A percentile compares a stretch with the other conserved stretches of the same genome.
phyloP scores from a whole-genome alignment of 306 rosid genomes.

The Benincasa hispida region DNA sequence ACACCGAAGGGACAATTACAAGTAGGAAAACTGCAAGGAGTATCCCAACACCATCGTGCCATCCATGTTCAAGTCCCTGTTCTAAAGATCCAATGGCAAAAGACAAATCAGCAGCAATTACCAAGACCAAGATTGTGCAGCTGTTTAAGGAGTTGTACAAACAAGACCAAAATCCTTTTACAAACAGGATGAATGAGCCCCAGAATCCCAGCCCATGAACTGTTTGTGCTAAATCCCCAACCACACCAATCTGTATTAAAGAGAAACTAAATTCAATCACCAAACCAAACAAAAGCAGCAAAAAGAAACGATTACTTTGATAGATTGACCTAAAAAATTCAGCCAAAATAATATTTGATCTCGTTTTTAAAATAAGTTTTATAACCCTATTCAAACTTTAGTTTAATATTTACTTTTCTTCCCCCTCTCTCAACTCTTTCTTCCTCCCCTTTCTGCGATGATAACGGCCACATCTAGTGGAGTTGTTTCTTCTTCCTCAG shows the following conservation, averaged over 20 bases:
- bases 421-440: too few species aligned
- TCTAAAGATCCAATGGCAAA: constrained; percentile 26
- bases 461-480: too few species aligned
- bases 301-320: too few species aligned
- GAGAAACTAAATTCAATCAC: neutral
- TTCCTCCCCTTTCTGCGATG: too few species aligned
- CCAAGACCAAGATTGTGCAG: constrained; percentile 17
- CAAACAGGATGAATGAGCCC: neutral
- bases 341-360: too few species aligned
- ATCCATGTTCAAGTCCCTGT: constrained; percentile 39
- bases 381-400: too few species aligned
- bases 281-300: neutral
- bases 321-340: too few species aligned
- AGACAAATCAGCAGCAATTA: constrained; percentile 28
- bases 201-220: neutral
- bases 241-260: neutral
- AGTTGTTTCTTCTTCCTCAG: too few species aligned
- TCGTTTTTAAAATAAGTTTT: too few species aligned
- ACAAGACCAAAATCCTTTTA: constrained; percentile 13
- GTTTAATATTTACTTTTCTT: too few species aligned
- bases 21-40: constrained; percentile 21
- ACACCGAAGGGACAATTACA: constrained; percentile 20
- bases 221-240: neutral
- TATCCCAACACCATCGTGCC: constrained; percentile 47
- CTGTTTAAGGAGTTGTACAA: constrained; percentile 17